Base-by-base conservation (phyloP, 1,284 basidiomycete genomes). In the Irpex sp. region DNA sequence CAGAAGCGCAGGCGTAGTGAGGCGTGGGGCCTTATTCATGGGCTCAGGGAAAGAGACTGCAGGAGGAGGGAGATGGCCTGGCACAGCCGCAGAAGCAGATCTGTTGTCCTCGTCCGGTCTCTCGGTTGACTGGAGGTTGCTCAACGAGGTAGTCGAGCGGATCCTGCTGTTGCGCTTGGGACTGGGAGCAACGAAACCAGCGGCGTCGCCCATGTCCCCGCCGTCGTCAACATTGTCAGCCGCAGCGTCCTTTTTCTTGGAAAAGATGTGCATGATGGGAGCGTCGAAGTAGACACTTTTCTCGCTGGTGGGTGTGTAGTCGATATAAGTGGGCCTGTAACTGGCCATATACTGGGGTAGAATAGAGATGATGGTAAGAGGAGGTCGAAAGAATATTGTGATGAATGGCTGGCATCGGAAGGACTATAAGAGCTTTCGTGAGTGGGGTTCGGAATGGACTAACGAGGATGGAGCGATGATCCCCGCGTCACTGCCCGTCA, bases 231-330 rank as follows among this genome's bases (percentile, higher is more conserved):
- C 17, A 36, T 39, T 58, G 51, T 33, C 31, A 33, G 31, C 31
- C 31, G 31, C 5, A 33, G 37, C 19, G 21, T 35, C 54, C 31
- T 57, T 62, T n/a, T 61, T 66, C 57, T 66, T 67, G 51, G 63
- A 17, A 62, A 68, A 68, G 58, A 74, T 69, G 53, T 73, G 70
- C 61, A 72, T 71, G 51, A 74, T 62, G 39, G 75, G 76, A 6
- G 78, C 78, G 75, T 80, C 78, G 66, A 78, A 79, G 69, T 79
- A 80, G 7, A 74, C 62, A 58, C 71, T 75, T 33, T 68, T 71
- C 60, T 75, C 77, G 70, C 76, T 78, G 58, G 69, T 63, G 36
- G 78, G 76, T 3, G 67, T 46, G 50, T 63, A 59, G 57, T 61
- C 61, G 53, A 61, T 59, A 59, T 61, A 60, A 31, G 60, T 61